Conservation (phyloP, 768 basidiomycete genomes). For the Serendipita sp. region DNA sequence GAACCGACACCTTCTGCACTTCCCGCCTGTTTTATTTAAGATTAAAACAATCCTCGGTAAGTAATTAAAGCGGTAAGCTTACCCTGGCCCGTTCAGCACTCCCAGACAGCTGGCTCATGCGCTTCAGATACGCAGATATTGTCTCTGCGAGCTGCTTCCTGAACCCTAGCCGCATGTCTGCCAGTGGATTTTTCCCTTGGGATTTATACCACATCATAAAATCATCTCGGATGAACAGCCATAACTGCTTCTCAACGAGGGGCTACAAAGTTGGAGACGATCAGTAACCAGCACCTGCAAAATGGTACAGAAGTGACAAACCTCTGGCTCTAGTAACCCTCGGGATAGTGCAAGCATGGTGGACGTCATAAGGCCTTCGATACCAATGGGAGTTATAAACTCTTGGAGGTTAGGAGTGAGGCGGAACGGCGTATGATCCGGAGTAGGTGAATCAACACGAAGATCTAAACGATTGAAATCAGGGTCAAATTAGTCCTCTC, state of each 20-base stretch:
- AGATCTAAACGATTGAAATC: not conserved
- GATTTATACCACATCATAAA: constrained; percentile 56
- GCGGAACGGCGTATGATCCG: constrained; percentile 87
- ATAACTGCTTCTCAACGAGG: constrained; percentile 82
- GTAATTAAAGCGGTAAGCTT: constrained; percentile 9
- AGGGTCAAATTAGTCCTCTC: not conserved
- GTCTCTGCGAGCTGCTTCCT: constrained; percentile 31
- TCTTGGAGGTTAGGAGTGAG: constrained; percentile 92
- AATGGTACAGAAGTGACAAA: constrained; percentile 18
- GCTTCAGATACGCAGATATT: constrained; percentile 57
- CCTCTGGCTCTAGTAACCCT: constrained; percentile 83
- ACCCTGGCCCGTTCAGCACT: constrained; percentile 76
- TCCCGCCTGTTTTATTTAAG: not conserved
- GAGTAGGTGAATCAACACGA: constrained; percentile 24
- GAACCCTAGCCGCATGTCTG: constrained; percentile 34
- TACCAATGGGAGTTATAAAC: constrained; percentile 76
- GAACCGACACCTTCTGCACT: not conserved
- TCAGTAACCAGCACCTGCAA: not conserved
- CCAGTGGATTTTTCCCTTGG: constrained; percentile 39
- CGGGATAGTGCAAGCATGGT: constrained; percentile 84
- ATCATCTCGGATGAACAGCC: constrained; percentile 86
- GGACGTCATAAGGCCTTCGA: constrained; percentile 75
- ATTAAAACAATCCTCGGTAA: constrained; percentile 14
- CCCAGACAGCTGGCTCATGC: constrained; percentile 71
- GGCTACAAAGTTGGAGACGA: constrained; percentile 32